A percentile compares a stretch with the other conserved stretches of the same genome.
Evolutionary conservation across 768 basidiomycete species (phyloP).

Genomic region (Kwoniella heveanensis): DNA sequence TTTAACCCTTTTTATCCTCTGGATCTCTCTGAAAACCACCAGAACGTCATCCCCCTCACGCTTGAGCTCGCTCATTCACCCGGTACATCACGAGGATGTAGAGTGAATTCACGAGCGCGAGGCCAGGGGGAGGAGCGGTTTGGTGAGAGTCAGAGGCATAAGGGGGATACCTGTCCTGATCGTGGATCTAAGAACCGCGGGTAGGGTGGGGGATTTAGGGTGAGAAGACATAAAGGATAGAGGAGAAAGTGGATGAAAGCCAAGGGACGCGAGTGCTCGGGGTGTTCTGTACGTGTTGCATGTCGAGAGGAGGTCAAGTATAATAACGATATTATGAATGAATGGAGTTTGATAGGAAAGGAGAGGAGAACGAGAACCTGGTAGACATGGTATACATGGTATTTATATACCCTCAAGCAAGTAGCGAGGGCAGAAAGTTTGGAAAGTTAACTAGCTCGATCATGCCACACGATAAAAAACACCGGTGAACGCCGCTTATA

Average conservation of each 20-base stretch:
- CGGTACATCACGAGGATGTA: too few species aligned
- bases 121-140: neutral
- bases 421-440: too few species aligned
- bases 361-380: neutral
- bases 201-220: constrained; percentile 20
- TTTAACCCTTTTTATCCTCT: constrained; percentile 9
- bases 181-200: constrained; percentile 56
- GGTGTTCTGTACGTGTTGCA: constrained; percentile 9
- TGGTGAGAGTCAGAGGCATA: constrained; percentile 21
- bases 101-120: neutral
- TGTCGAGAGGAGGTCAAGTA: constrained; percentile 3
- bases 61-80: too few species aligned
- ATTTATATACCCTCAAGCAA: too few species aligned
- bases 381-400: too few species aligned
- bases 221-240: constrained; percentile 7
- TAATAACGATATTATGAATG: neutral
- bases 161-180: constrained; percentile 41
- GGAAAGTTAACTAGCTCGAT: too few species aligned
- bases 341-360: constrained; percentile 1
- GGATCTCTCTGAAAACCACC: neutral
- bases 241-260: constrained; percentile 6
- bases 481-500: too few species aligned
- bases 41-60: neutral
- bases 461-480: too few species aligned
- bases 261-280: neutral